phyloP scores from a whole-genome alignment of 1,139 yeast species.

The Suhomyces guaymorum region DNA sequence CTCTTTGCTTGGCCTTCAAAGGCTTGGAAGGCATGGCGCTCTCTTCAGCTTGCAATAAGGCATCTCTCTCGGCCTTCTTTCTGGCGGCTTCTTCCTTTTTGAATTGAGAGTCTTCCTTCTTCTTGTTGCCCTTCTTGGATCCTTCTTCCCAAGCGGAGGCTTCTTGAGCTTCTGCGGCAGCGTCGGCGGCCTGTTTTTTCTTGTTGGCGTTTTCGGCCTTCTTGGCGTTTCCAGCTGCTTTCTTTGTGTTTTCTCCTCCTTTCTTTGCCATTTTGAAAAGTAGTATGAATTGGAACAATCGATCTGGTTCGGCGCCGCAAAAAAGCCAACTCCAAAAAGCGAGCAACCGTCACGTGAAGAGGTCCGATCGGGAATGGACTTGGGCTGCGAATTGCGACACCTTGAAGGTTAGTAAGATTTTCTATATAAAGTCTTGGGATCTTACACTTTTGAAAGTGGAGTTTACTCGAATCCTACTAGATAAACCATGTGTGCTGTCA shows the following conservation, averaged over 20 bases:
- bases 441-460: too few species aligned
- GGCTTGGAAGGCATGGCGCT: constrained; percentile 62
- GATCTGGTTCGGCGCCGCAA: constrained; percentile 2
- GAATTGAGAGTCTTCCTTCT: constrained; percentile 63
- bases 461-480: neutral
- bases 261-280: constrained; percentile 54
- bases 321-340: too few species aligned
- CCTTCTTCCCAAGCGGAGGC: constrained; percentile 73
- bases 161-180: constrained; percentile 54
- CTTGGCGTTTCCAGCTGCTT: constrained; percentile 69
- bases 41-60: constrained; percentile 63
- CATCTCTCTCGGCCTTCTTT: constrained; percentile 65
- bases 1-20: constrained; percentile 55
- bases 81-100: constrained; percentile 65
- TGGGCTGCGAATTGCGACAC: constrained; percentile 1
- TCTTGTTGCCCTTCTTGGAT: constrained; percentile 66
- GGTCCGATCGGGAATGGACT: constrained; percentile 8
- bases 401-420: too few species aligned
- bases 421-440: neutral
- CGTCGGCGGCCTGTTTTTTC: constrained; percentile 56
- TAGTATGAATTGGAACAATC: neutral
- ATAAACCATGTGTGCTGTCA: too few species aligned
- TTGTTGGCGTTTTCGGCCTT: constrained; percentile 69
- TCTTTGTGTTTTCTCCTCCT: constrained; percentile 57
- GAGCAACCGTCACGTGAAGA: too few species aligned